phyloP scores from a whole-genome alignment of 2,329 filamentous ascomycete genomes.

The Lachnellula occidentalis region DNA sequence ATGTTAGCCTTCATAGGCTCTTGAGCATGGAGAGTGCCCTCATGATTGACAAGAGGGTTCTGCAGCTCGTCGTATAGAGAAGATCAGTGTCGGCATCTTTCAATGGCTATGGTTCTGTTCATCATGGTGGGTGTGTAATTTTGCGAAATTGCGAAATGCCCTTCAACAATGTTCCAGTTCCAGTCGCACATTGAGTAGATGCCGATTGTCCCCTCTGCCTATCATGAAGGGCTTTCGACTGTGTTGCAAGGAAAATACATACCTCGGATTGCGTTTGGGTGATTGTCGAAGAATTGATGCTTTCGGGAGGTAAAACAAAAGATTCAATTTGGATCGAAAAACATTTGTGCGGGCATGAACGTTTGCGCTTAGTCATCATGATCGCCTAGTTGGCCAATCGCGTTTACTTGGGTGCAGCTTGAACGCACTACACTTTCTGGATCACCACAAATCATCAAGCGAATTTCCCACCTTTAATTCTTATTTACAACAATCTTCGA shows the following conservation, averaged over 20 bases:
- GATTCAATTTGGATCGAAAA: neutral
- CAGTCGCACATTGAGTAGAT: constrained; percentile 29
- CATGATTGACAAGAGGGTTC: constrained; percentile 54
- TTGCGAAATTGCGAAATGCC: neutral
- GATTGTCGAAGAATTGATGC: constrained; percentile 6
- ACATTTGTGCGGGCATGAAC: neutral
- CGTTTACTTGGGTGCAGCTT: neutral
- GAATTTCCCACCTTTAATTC: constrained; percentile 5
- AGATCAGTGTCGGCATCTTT: constrained; percentile 52
- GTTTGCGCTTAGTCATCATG: neutral
- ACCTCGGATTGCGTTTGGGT: constrained; percentile 25
- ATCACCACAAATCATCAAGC: constrained; percentile 3
- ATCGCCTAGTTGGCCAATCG: neutral
- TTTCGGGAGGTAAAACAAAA: neutral
- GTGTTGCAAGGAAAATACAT: constrained; percentile 23
- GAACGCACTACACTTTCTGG: neutral
- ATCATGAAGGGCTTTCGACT: constrained; percentile 30
- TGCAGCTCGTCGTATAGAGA: constrained; percentile 60
- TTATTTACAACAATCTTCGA: constrained; percentile 25
- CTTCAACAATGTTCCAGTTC: neutral
- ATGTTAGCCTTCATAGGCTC: constrained; percentile 59
- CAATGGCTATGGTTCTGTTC: constrained; percentile 19
- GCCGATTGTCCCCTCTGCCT: constrained; percentile 48
- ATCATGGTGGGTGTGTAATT: neutral
- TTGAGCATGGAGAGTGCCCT: constrained; percentile 66